Evolutionary conservation across 2,329 filamentous ascomycete species (phyloP).

Genomic region (Neonectria magnoliae): DNA sequence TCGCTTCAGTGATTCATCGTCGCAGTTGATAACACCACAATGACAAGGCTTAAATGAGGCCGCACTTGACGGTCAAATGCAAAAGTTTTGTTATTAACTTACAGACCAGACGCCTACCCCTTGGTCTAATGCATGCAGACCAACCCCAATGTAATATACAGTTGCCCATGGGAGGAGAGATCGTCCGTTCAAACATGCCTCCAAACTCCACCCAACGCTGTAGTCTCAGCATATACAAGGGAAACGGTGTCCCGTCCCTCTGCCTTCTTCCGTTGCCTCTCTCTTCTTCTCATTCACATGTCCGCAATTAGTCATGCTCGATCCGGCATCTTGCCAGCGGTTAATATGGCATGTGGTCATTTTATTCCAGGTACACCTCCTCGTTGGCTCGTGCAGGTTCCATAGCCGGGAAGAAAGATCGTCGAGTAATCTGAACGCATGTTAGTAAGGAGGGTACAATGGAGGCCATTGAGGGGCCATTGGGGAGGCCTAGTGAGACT

Average conservation of each 20-base stretch:
- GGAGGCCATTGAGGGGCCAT: not conserved
- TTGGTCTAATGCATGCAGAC: conserved; percentile 58
- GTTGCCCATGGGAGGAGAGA: conserved; percentile 63
- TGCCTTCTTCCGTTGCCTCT: conserved; percentile 23
- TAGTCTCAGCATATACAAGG: conserved; percentile 46
- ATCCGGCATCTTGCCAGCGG: conserved; percentile 27
- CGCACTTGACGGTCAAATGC: conserved; percentile 8
- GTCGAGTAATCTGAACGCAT: conserved; percentile 48
- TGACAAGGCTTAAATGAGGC: not conserved
- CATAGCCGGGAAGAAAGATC: conserved; percentile 54
- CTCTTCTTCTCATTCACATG: conserved; percentile 20
- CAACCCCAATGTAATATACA: conserved; percentile 61
- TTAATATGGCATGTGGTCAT: conserved; percentile 32
- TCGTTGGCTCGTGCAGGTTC: conserved; percentile 45
- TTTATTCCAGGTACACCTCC: conserved; percentile 45
- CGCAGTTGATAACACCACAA: not conserved
- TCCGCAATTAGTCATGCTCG: conserved; percentile 36
- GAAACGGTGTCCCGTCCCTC: conserved; percentile 28
- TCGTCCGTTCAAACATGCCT: conserved; percentile 57
- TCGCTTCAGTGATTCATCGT: not conserved
- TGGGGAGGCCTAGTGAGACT: not conserved
- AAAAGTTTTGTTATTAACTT: conserved; percentile 38
- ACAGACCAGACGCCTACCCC: conserved; percentile 48
- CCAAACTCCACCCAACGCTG: conserved; percentile 45
- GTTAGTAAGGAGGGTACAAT: conserved; percentile 12